Evolutionary conservation across 805 yeast species (phyloP).

Genomic region (Candida coquimbonensis): DNA sequence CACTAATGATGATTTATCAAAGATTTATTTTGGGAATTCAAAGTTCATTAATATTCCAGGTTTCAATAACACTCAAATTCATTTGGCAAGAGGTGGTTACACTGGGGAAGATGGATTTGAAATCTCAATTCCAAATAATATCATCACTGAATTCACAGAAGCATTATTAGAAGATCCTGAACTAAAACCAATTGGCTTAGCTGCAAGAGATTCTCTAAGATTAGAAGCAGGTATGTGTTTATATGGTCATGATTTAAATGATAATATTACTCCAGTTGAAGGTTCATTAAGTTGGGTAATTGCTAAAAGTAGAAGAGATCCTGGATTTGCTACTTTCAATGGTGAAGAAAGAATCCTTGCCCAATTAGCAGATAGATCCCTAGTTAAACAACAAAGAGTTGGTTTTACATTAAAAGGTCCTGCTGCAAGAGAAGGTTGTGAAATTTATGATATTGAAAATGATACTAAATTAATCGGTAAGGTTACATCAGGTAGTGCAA

Average conservation of each 20-base stretch:
- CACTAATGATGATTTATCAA: slow-evolving; percentile 49
- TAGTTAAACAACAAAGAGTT: slow-evolving; percentile 55
- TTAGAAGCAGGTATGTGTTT: slow-evolving; percentile 98
- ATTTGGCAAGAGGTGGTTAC: slow-evolving; percentile 92
- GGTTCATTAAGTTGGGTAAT: slow-evolving; percentile 87
- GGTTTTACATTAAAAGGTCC: slow-evolving; percentile 77
- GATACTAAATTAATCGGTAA: slow-evolving; percentile 44
- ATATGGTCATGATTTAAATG: slow-evolving; percentile 87
- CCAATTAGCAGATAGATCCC: slow-evolving; percentile 62
- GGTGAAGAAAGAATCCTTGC: slow-evolving; percentile 65
- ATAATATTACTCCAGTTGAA: slow-evolving; percentile 76
- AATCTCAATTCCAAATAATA: slow-evolving; percentile 61
- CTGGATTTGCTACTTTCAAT: slow-evolving; percentile 47
- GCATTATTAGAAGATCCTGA: slow-evolving; percentile 44
- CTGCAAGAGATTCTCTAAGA: slow-evolving; percentile 95
- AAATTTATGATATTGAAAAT: slow-evolving; percentile 50
- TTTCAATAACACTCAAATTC: slow-evolving; percentile 40
- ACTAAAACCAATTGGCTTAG: slow-evolving; percentile 87
- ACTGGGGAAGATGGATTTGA: slow-evolving; percentile 99
- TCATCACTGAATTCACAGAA: slow-evolving; percentile 55
- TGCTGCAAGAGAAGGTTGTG: slow-evolving; percentile 80
- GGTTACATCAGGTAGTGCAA: slow-evolving; percentile 56
- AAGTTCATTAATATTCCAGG: slow-evolving; percentile 22
- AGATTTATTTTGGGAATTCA: slow-evolving; percentile 68
- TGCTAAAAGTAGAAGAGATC: slow-evolving; percentile 66